Evolutionary conservation across 2,329 filamentous ascomycete species (phyloP).

Genomic region (Alternaria conjuncta): DNA sequence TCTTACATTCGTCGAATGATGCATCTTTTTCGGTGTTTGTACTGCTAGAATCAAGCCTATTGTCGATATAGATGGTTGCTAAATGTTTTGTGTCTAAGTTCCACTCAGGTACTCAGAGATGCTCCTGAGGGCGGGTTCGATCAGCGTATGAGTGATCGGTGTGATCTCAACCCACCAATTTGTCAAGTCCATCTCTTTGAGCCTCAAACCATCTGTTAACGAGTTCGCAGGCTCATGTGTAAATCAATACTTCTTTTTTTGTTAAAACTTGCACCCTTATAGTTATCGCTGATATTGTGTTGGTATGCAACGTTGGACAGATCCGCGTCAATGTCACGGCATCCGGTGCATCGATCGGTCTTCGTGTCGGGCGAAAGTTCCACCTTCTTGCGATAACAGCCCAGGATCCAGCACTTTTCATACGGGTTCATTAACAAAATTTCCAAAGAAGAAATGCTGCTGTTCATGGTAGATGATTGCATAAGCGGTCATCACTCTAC

Average conservation of each 20-base stretch:
- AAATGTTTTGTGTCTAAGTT: conserved; percentile 55
- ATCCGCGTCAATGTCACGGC: background rate
- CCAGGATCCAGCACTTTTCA: background rate
- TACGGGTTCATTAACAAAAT: background rate
- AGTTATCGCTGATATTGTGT: background rate
- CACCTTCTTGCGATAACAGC: background rate
- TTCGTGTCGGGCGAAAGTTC: background rate
- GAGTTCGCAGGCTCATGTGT: background rate
- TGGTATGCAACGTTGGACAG: background rate
- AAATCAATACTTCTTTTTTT: background rate
- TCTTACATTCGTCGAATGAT: background rate
- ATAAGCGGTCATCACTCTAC: background rate
- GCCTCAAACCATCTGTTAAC: background rate
- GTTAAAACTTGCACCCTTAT: background rate
- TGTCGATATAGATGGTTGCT: conserved; percentile 57
- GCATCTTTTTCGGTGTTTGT: conserved; percentile 58
- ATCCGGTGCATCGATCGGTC: background rate
- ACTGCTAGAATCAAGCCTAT: conserved; percentile 55
- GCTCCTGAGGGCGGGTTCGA: background rate
- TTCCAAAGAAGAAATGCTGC: background rate
- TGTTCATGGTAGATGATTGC: background rate
- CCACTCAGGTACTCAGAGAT: background rate
- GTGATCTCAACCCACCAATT: background rate
- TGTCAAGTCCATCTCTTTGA: background rate
- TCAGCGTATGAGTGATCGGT: background rate